Evolutionary conservation across 2,329 filamentous ascomycete genomes (phyloP), one percentile per base, ranked within the genome.

Genomic region (Ceratocystis colombiana): DNA sequence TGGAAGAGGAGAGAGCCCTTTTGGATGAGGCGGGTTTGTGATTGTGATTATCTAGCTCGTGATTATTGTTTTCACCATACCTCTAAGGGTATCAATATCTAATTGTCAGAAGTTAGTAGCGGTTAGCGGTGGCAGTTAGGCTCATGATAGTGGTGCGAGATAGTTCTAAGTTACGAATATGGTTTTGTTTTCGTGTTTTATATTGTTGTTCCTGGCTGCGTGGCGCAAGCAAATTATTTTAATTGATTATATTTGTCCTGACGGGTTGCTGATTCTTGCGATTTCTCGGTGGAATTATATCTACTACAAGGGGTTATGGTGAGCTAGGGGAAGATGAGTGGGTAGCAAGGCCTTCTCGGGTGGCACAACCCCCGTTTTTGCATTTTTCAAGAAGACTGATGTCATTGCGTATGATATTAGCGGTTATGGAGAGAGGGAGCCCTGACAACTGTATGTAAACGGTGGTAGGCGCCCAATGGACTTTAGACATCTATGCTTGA

Each of bases 21-120:
- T 28, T 63, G 20, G 61, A 68, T 15, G 64, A 68, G 46, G 50
- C 67, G 33, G 64, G 64, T 10, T 41, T 68, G 41, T 66, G 61
- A 41, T 41, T 12, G 10, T 41, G 37, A 15, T 41, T 41, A 41
- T 41, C 37, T 15, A 41, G 37, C 37, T 41, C 37, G 37, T 15
- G 37, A 48, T n/a, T 62, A 45, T 6, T 48, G 48, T 50, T 63
- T 48, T 45, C 46, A 63, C 22, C 44, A 50, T 20, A 17, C 20
- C 33, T 50, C 25, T 20, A 33, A 37, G 12, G 30, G 7, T 33
- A 20, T 48, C 20, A 62, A 46, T 53, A 15, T 53, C 25, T 53
- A 25, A 30, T 46, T 48, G 37, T 46, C 46, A 44, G 22, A 17
- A 20, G 44, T 6, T 45, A 41, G 41, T 48, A 25, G 22, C 20